These are phyloP conservation scores for Pezicula neosporulosa DNA, from an alignment of 2,329 filamentous ascomycete genomes.

Conservation along the genomic window DNA sequence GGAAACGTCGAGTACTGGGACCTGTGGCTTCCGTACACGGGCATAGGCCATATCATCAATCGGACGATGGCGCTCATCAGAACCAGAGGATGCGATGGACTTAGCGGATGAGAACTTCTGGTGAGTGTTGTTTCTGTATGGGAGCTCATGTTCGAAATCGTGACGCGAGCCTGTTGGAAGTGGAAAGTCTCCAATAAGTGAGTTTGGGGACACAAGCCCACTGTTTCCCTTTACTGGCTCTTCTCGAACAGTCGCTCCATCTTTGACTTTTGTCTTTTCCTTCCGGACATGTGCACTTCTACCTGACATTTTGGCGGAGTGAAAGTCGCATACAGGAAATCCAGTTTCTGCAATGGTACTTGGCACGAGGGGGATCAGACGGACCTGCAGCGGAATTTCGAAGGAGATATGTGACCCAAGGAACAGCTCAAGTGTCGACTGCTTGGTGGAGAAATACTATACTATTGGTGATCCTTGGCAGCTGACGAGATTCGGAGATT, in stretches of 20 bases:
- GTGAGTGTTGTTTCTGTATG: conserved; percentile 1
- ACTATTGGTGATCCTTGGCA: not conserved
- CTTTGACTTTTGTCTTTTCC: conserved; percentile 47
- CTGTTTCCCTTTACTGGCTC: not conserved
- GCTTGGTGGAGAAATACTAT: not conserved
- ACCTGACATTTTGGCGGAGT: conserved; percentile 45
- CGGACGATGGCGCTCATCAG: not conserved
- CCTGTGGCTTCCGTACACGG: conserved; percentile 13
- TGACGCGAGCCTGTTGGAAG: conserved; percentile 6
- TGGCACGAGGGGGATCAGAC: too few species aligned
- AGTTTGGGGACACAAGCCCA: not conserved
- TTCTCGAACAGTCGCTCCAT: conserved; percentile 3
- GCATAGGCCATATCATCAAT: conserved; percentile 13
- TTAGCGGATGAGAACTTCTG: conserved; percentile 4
- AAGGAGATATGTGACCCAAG: too few species aligned
- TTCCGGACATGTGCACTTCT: conserved; percentile 56
- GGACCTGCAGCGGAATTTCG: too few species aligned
- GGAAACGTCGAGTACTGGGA: conserved; percentile 37
- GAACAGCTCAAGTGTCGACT: too few species aligned
- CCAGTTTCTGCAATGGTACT: too few species aligned
- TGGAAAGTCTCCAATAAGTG: conserved; percentile 12
- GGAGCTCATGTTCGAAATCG: conserved; percentile 7
- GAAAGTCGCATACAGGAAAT: too few species aligned
- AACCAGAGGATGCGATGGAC: conserved; percentile 7
- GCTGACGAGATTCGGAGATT: not conserved